These are phyloP conservation scores for Aspergillus cristatus DNA, from an alignment of 495 filamentous ascomycete species.

Conservation along the genomic window DNA sequence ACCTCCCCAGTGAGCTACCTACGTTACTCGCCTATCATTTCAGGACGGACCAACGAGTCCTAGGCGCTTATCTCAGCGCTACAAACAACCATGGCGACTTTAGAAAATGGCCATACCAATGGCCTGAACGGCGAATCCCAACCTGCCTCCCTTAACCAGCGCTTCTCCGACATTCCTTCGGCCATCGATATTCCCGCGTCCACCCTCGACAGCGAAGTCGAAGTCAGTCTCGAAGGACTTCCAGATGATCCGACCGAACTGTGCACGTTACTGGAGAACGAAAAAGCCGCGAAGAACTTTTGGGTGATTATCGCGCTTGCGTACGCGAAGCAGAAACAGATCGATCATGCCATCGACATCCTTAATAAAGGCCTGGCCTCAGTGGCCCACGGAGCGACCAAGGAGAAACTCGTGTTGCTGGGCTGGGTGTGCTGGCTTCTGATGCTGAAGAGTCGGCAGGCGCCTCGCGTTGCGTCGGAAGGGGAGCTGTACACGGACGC, in stretches of 20 bases:
- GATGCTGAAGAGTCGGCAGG: slow-evolving; percentile 81
- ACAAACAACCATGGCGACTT: slow-evolving; percentile 40
- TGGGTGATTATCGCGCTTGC: slow-evolving; percentile 95
- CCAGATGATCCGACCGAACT: slow-evolving; percentile 93
- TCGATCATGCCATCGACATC: slow-evolving; percentile 92
- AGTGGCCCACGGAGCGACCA: slow-evolving; percentile 57
- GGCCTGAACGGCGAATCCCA: slow-evolving; percentile 28
- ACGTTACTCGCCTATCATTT: neutral
- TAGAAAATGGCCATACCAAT: slow-evolving; percentile 47
- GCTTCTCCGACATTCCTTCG: slow-evolving; percentile 82
- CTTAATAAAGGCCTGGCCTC: slow-evolving; percentile 72
- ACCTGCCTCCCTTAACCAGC: slow-evolving; percentile 22
- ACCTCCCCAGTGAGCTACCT: slow-evolving; percentile 5
- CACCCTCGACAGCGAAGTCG: slow-evolving; percentile 74
- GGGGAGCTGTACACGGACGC: slow-evolving; percentile 55
- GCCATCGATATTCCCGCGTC: slow-evolving; percentile 87
- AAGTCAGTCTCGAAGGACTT: slow-evolving; percentile 83
- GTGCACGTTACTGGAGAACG: slow-evolving; percentile 87
- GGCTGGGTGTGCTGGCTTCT: slow-evolving; percentile 87
- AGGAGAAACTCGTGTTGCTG: slow-evolving; percentile 79
- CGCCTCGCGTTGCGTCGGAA: slow-evolving; percentile 66
- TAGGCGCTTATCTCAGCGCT: neutral
- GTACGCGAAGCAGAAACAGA: slow-evolving; percentile 91
- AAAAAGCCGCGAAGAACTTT: slow-evolving; percentile 73
- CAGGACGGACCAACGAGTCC: neutral